Evolutionary conservation across 768 basidiomycete species (phyloP).

Genomic region (Boletus bicolor): DNA sequence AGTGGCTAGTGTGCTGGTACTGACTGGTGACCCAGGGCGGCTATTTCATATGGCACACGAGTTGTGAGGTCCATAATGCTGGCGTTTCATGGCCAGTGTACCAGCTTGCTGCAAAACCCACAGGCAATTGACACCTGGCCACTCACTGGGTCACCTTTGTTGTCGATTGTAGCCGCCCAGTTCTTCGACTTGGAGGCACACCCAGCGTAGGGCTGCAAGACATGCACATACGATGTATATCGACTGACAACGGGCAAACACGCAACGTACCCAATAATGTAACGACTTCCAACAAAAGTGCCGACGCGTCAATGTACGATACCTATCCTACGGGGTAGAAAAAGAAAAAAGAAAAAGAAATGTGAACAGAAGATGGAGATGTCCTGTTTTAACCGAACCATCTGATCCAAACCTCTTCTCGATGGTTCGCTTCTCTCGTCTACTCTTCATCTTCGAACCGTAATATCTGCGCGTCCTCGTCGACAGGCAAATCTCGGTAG

Average conservation of each 20-base stretch:
- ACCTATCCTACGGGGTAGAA: neutral
- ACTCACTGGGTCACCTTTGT: too few species aligned
- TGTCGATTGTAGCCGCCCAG: neutral
- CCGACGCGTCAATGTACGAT: neutral
- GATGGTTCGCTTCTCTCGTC: neutral
- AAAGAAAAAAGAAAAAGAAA: neutral
- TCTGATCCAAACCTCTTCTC: neutral
- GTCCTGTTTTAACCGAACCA: neutral
- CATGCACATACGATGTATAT: neutral
- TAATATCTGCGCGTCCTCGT: slow-evolving; percentile 86
- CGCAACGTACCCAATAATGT: neutral
- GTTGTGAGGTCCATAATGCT: too few species aligned
- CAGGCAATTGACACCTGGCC: too few species aligned
- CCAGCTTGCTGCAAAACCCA: too few species aligned
- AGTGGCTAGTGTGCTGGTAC: too few species aligned
- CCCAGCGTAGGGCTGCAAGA: neutral
- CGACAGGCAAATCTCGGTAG: slow-evolving; percentile 74
- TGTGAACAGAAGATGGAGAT: neutral
- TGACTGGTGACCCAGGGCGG: too few species aligned
- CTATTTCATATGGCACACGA: too few species aligned
- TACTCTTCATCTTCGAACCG: slow-evolving; percentile 78
- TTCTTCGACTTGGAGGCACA: neutral
- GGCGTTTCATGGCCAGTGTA: too few species aligned
- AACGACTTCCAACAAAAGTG: neutral
- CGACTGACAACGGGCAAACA: neutral